Conservation (phyloP, 371 early-diverging fungal genomes). For the Entomophthora muscae region DNA sequence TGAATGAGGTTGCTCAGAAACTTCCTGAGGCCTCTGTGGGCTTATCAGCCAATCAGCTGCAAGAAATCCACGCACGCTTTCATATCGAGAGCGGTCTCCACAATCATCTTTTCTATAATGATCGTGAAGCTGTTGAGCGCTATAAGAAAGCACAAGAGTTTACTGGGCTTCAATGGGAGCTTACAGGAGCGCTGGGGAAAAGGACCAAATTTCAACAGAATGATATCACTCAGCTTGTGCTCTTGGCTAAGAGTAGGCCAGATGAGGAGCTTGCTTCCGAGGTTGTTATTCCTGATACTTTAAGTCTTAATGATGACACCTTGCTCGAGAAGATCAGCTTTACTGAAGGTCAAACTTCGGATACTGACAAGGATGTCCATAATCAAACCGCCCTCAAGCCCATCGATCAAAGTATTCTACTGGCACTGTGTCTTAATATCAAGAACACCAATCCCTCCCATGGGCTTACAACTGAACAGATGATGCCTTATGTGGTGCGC, state of each 20-base stretch:
- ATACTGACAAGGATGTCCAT: constrained; percentile 14
- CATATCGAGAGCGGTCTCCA: constrained; percentile 59
- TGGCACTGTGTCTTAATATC: constrained; percentile 79
- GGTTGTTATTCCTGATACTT: constrained; percentile 32
- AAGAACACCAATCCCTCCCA: constrained; percentile 83
- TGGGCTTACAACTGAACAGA: constrained; percentile 82
- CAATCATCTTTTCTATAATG: constrained; percentile 52
- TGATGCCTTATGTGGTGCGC: constrained; percentile 78
- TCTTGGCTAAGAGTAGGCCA: constrained; percentile 59
- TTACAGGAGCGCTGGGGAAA: constrained; percentile 78
- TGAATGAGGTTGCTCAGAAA: constrained; percentile 14
- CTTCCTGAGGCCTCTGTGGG: constrained; percentile 4
- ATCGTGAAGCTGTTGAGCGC: constrained; percentile 41
- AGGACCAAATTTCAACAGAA: constrained; percentile 83
- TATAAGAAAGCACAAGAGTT: constrained; percentile 55
- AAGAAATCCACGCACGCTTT: constrained; percentile 36
- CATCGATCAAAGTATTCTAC: constrained; percentile 75
- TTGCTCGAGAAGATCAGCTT: constrained; percentile 63
- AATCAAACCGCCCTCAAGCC: constrained; percentile 37
- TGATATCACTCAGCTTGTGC: constrained; percentile 76
- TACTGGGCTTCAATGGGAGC: constrained; percentile 58
- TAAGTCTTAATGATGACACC: constrained; percentile 79
- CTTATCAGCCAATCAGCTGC: constrained; percentile 4
- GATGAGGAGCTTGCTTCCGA: constrained; percentile 12
- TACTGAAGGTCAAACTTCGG: constrained; percentile 17